A percentile compares a stretch with the other conserved stretches of the same genome.
phyloP scores from a whole-genome alignment of 306 rosid genomes.

The Cajanus cajan region DNA sequence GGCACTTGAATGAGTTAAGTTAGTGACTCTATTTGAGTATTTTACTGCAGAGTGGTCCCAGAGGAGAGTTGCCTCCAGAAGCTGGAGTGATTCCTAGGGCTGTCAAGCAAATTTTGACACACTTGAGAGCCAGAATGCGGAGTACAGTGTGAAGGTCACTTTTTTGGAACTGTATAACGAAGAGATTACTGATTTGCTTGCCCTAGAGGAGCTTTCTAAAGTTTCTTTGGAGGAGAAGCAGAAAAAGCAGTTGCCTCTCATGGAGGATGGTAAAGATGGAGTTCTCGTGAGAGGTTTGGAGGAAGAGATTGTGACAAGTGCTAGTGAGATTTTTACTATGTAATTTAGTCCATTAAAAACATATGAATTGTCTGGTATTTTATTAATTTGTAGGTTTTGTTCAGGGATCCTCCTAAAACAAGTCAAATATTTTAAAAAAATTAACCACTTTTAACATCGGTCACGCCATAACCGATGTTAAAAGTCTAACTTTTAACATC shows the following conservation, averaged over 20 bases:
- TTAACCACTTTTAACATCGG: too few species aligned
- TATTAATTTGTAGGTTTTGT: too few species aligned
- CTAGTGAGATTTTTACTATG: conserved; percentile 75
- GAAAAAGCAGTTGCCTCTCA: conserved; percentile 83
- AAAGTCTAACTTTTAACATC: too few species aligned
- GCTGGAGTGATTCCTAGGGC: conserved; percentile 98
- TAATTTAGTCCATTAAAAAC: too few species aligned
- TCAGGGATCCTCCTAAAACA: too few species aligned
- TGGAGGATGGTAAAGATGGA: conserved; percentile 99
- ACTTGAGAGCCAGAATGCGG: conserved; percentile 85
- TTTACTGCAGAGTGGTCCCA: conserved; percentile 68
- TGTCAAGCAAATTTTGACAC: conserved; percentile 89
- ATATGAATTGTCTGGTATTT: too few species aligned
- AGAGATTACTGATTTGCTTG: conserved; percentile 92
- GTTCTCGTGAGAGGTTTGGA: conserved; percentile 94
- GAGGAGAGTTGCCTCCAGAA: conserved; percentile 78
- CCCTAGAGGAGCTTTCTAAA: conserved; percentile 84
- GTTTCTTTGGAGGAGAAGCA: conserved; percentile 72
- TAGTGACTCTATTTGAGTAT: conserved; percentile 1
- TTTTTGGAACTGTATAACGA: conserved; percentile 89
- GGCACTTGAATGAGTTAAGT: background rate
- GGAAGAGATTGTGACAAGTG: conserved; percentile 91
- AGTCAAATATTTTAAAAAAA: too few species aligned
- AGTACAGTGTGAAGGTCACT: conserved; percentile 91
- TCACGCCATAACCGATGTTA: too few species aligned